These are phyloP conservation scores for Colletotrichum sp. DNA, from an alignment of 2,329 filamentous ascomycete genomes.

Conservation along the genomic window DNA sequence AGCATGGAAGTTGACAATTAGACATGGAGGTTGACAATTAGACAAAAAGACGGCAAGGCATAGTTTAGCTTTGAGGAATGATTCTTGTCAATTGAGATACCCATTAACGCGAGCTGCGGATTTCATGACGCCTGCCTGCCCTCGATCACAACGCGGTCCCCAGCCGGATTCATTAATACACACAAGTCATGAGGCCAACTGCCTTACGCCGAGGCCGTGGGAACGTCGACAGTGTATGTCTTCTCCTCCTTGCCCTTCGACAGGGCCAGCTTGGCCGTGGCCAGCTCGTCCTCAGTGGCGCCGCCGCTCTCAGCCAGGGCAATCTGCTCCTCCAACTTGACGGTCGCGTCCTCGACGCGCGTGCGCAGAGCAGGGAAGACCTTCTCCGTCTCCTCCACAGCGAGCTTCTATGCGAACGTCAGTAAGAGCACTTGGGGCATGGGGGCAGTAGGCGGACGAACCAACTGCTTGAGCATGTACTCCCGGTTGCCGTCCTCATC, in stretches of 20 bases:
- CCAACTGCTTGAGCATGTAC: conserved; percentile 86
- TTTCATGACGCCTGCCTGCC: background rate
- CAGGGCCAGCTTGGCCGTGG: conserved; percentile 60
- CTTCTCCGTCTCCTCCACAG: conserved; percentile 85
- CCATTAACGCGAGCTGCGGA: background rate
- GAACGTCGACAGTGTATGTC: conserved; percentile 4
- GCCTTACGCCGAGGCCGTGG: background rate
- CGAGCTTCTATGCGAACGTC: conserved; percentile 64
- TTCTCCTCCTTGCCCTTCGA: conserved; percentile 49
- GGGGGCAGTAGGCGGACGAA: conserved; percentile 42
- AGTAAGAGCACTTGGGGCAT: background rate
- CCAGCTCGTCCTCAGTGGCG: conserved; percentile 52
- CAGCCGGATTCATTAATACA: background rate
- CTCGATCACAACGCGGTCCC: background rate
- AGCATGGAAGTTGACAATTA: conserved; percentile 67
- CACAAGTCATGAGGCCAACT: background rate
- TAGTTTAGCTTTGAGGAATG: background rate
- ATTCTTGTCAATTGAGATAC: conserved; percentile 18
- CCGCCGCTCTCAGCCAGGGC: conserved; percentile 62
- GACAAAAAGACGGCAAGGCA: background rate
- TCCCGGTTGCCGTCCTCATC: conserved; percentile 76
- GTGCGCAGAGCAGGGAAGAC: conserved; percentile 76
- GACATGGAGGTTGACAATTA: conserved; percentile 61
- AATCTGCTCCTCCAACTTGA: conserved; percentile 77
- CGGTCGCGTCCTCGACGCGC: conserved; percentile 74